These are phyloP conservation scores for Pyrus communis DNA, from an alignment of 306 rosid genomes.

Conservation along the genomic window DNA sequence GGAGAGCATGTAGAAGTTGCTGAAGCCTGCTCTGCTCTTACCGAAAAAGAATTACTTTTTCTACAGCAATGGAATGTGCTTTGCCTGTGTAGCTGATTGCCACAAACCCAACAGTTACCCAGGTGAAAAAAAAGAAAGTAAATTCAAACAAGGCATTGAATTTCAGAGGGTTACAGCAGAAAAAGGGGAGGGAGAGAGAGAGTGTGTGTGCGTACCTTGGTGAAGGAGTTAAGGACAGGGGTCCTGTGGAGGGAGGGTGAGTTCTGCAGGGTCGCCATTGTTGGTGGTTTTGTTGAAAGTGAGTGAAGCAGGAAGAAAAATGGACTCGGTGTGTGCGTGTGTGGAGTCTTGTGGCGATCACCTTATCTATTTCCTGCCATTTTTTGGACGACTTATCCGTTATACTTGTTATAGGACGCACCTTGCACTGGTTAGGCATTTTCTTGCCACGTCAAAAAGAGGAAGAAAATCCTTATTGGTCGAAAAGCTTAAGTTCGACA, in stretches of 20 bases:
- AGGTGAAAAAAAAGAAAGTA: background rate
- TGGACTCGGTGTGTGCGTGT: background rate
- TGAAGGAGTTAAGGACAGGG: constrained; percentile 50
- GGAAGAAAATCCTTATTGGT: background rate
- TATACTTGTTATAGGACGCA: background rate
- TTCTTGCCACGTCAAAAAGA: background rate
- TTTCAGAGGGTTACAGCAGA: background rate
- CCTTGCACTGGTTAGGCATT: constrained; percentile 6
- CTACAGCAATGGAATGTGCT: constrained; percentile 38
- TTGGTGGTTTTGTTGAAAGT: background rate
- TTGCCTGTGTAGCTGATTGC: constrained; percentile 33
- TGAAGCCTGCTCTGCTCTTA: constrained; percentile 48
- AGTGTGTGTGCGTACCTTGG: constrained; percentile 41
- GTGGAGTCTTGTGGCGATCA: background rate
- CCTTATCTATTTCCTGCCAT: constrained; percentile 26
- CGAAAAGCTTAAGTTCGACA: background rate
- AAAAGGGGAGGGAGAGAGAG: background rate
- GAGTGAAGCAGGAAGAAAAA: constrained; percentile 8
- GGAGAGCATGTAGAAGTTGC: constrained; percentile 33
- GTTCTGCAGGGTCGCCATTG: constrained; percentile 70
- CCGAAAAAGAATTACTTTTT: constrained; percentile 47
- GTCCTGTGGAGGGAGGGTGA: constrained; percentile 51
- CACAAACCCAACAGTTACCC: background rate
- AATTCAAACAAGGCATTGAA: background rate
- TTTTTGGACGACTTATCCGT: constrained; percentile 20